These are phyloP conservation scores for Avicennia marina DNA, from an alignment of 257 asterid species.

Conservation along the genomic window DNA sequence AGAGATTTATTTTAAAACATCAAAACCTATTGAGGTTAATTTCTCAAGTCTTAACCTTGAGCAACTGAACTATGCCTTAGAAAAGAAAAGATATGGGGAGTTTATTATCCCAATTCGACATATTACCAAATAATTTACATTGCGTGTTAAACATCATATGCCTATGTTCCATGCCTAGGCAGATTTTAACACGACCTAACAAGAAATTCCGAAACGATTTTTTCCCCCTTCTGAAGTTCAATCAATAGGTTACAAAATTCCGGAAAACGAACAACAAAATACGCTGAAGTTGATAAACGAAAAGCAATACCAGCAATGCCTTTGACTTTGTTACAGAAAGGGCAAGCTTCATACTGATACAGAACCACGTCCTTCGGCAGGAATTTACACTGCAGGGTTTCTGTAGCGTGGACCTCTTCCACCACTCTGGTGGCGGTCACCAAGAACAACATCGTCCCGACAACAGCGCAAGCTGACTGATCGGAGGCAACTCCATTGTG, in stretches of 20 bases:
- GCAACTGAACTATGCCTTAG: too few species aligned
- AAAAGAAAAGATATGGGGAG: too few species aligned
- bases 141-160: not conserved
- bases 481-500: conserved; percentile 29
- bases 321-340: conserved; percentile 95
- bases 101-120: not conserved
- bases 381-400: conserved; percentile 40
- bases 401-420: conserved; percentile 72
- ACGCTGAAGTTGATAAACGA: not conserved
- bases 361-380: conserved; percentile 68
- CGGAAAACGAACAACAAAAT: not conserved
- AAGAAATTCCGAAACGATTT: not conserved
- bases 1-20: too few species aligned
- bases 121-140: not conserved
- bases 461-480: conserved; percentile 27
- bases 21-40: too few species aligned
- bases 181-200: not conserved
- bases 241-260: conserved; percentile 15
- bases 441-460: conserved; percentile 75
- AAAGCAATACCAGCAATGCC: conserved; percentile 44
- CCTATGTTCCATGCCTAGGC: not conserved
- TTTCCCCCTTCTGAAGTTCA: not conserved
- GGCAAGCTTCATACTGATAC: conserved; percentile 95
- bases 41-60: too few species aligned
- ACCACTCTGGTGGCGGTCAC: conserved; percentile 54